phyloP scores from a whole-genome alignment of 371 early-diverging fungal species.

The Parasitella parasitica region DNA sequence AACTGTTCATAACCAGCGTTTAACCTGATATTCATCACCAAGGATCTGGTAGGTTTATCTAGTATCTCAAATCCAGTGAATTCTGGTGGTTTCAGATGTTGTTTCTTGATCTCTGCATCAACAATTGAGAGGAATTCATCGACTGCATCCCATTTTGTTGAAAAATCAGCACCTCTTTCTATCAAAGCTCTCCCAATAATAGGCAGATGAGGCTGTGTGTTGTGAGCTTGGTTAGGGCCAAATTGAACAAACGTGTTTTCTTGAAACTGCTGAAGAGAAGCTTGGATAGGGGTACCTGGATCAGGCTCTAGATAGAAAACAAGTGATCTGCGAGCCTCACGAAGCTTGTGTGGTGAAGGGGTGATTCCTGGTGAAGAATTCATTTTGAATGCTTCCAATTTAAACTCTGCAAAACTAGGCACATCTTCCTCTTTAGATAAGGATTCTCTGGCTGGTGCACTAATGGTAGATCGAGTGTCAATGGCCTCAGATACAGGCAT shows the following conservation, averaged over 20 bases:
- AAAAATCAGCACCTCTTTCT: conserved; percentile 23
- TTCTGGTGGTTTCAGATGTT: conserved; percentile 15
- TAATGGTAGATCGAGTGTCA: conserved; percentile 17
- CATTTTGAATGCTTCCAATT: conserved; percentile 28
- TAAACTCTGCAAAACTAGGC: conserved; percentile 28
- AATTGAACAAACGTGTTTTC: conserved; percentile 24
- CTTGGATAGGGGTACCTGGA: conserved; percentile 24
- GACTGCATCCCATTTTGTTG: conserved; percentile 26
- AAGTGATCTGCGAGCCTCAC: conserved; percentile 32
- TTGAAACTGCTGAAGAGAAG: conserved; percentile 26
- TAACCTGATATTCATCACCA: conserved; percentile 23
- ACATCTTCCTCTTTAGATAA: conserved; percentile 4
- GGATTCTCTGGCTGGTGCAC: conserved; percentile 3
- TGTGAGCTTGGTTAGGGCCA: conserved; percentile 39
- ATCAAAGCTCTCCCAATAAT: conserved; percentile 24
- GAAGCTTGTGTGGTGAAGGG: conserved; percentile 31
- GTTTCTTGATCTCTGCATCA: conserved; percentile 14
- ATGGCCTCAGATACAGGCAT: conserved; percentile 14
- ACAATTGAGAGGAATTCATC: conserved; percentile 17
- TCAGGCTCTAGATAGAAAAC: conserved; percentile 31
- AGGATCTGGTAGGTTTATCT: conserved; percentile 27
- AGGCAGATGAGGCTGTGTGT: conserved; percentile 24
- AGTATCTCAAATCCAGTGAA: conserved; percentile 28
- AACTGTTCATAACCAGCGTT: conserved; percentile 14
- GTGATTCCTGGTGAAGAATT: conserved; percentile 13